A percentile compares a stretch with the other conserved stretches of the same genome.
These are phyloP conservation scores for Plasmodium coatneyi DNA, from an alignment of 169 alveolate species.

Conservation along the genomic window DNA sequence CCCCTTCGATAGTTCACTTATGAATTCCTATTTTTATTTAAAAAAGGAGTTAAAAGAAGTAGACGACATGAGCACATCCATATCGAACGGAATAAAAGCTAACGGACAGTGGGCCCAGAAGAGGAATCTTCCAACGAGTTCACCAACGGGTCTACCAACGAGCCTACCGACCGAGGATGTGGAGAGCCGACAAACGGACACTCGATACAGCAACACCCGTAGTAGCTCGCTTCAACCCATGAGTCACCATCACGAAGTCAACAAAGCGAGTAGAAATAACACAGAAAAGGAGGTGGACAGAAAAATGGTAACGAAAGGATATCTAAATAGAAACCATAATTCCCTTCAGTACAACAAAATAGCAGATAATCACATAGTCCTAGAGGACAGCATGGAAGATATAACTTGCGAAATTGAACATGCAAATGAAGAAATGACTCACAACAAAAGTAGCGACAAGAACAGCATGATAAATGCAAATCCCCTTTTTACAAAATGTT, in stretches of 20 bases:
- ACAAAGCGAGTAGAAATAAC: neutral
- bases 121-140: neutral
- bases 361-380: neutral
- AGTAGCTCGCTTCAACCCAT: neutral
- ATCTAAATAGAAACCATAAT: neutral
- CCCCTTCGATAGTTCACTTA: conserved; percentile 11
- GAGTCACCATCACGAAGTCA: neutral
- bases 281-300: neutral
- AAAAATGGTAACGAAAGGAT: neutral
- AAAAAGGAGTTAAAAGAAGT: neutral
- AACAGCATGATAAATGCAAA: neutral
- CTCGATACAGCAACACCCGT: neutral
- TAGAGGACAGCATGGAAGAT: neutral
- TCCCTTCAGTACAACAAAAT: neutral
- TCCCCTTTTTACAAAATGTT: conserved; percentile 5
- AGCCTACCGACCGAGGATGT: neutral
- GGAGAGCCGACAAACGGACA: neutral
- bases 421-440: neutral
- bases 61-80: neutral
- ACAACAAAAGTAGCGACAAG: neutral
- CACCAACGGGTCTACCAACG: neutral
- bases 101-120: neutral
- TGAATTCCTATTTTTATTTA: neutral
- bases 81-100: neutral
- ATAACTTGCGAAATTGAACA: neutral